Evolutionary conservation across 306 rosid genomes (phyloP).

Genomic region (Glycine tomentella): DNA sequence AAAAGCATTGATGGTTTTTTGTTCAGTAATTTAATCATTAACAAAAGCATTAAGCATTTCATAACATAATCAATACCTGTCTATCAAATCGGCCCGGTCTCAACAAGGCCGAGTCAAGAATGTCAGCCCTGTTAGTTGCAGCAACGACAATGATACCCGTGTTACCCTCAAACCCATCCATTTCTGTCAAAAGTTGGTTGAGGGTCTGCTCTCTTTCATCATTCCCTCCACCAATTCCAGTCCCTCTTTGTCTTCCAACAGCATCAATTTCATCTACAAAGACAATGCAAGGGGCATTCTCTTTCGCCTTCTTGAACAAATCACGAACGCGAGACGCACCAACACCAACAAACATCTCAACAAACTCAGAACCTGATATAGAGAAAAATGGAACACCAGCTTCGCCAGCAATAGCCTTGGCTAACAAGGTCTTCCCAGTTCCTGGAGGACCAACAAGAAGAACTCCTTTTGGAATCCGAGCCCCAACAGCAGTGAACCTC

Average conservation of each 20-base stretch:
- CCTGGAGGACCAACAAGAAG: conserved; percentile 99
- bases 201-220: conserved; percentile 99
- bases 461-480: conserved; percentile 99
- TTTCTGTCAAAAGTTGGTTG: conserved; percentile 98
- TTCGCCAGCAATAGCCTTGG: conserved; percentile 99
- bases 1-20: conserved; percentile 36
- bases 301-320: conserved; percentile 99
- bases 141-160: conserved; percentile 98
- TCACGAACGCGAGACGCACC: conserved; percentile 99
- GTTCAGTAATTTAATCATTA: conserved; percentile 26
- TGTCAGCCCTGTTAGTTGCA: conserved; percentile 99
- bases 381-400: conserved; percentile 99
- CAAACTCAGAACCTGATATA: conserved; percentile 98
- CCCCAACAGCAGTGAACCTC: conserved; percentile 97
- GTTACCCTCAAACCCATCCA: conserved; percentile 99
- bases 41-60: conserved; percentile 11
- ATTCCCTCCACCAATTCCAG: conserved; percentile 99
- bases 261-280: conserved; percentile 99
- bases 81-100: conserved; percentile 98
- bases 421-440: conserved; percentile 94
- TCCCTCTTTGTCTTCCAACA: conserved; percentile 98
- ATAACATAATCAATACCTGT: conserved; percentile 62
- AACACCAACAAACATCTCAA: conserved; percentile 99
- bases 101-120: conserved; percentile 96
- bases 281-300: conserved; percentile 99